Evolutionary conservation across 495 filamentous ascomycete genomes (phyloP), one percentile per base, ranked within the genome.

Genomic region (Clohesyomyces aquaticus): DNA sequence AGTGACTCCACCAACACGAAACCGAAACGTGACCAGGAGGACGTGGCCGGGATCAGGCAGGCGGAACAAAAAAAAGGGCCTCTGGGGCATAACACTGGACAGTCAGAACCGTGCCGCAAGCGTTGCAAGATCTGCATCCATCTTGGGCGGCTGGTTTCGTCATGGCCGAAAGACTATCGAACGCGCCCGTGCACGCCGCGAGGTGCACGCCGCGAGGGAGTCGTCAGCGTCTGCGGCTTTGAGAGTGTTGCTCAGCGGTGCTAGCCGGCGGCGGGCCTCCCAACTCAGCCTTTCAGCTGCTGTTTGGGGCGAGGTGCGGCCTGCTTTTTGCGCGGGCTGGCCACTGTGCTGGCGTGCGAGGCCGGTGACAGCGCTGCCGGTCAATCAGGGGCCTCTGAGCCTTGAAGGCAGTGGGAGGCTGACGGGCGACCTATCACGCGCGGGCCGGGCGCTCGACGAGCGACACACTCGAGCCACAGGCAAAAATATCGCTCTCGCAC

Each of bases 1-100:
- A 21, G 65, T 68, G 65, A 63, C 65, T 67, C 65, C 47, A 67
- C 59, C 59, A 64, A 57, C 22, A 35, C 66, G 57, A 66, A 66
- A 61, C 43, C 58, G 57, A 69, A 69, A 69, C 61, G 61, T 69
- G 66, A 69, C 55, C 35, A 18, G n/a, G 43, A n/a, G n/a, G 25
- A 46, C 48, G 46, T 11, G 18, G 19, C 50, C 54, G 43, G 21
- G 27, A 41, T 47, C 61, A 64, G 61, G 53, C 61, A 43, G 54
- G 22, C 61, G 61, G 51, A 63, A 23, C 19, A 59, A 46, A 66
- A 60, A 12, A 66, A 60, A 12, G 63, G n/a, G 23, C 41, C 49
- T 56, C 48, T 46, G 58, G 58, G 54, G 65, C 65, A 67, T 67
- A n/a, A n/a, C n/a, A n/a, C n/a, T n/a, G n/a, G 65, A 67, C 59